Evolutionary conservation across 768 basidiomycete genomes (phyloP).

Genomic region (Mycena alexandri): DNA sequence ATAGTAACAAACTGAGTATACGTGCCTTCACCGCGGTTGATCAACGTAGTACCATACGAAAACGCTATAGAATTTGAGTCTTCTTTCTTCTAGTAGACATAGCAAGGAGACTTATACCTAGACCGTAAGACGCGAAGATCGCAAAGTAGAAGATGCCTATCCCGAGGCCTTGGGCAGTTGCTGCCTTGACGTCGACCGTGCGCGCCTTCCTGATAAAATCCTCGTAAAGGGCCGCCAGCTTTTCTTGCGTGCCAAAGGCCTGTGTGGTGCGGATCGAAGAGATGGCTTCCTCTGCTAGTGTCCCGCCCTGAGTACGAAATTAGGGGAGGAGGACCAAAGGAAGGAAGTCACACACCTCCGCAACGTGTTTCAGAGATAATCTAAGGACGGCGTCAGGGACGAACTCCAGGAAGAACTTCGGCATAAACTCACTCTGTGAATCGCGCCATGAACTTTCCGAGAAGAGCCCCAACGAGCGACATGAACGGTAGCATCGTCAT

Average conservation of each 20-base stretch:
- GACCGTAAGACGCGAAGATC: conserved; percentile 80
- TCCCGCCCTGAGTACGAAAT: conserved; percentile 65
- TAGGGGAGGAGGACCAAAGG: background rate
- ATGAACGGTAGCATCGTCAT: conserved; percentile 89
- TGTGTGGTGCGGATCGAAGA: conserved; percentile 90
- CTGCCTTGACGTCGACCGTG: conserved; percentile 66
- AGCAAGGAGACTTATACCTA: conserved; percentile 56
- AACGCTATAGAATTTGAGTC: conserved; percentile 67
- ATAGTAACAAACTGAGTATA: too few species aligned
- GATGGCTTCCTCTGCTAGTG: conserved; percentile 92
- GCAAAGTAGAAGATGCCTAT: conserved; percentile 85
- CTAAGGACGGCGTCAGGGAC: conserved; percentile 48
- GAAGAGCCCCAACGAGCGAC: conserved; percentile 73
- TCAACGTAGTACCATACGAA: conserved; percentile 88
- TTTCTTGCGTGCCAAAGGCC: conserved; percentile 87
- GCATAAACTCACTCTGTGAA: conserved; percentile 70
- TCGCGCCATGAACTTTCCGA: conserved; percentile 74
- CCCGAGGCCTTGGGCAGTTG: conserved; percentile 68
- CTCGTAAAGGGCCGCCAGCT: conserved; percentile 78
- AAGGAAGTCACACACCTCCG: conserved; percentile 42
- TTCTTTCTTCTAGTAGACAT: background rate
- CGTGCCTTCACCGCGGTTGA: conserved; percentile 60
- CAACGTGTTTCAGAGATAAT: conserved; percentile 77
- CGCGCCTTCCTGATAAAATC: conserved; percentile 65
- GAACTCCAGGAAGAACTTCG: background rate